Conservation (phyloP, 2,329 filamentous ascomycete species). For the Rutstroemia sp. region DNA sequence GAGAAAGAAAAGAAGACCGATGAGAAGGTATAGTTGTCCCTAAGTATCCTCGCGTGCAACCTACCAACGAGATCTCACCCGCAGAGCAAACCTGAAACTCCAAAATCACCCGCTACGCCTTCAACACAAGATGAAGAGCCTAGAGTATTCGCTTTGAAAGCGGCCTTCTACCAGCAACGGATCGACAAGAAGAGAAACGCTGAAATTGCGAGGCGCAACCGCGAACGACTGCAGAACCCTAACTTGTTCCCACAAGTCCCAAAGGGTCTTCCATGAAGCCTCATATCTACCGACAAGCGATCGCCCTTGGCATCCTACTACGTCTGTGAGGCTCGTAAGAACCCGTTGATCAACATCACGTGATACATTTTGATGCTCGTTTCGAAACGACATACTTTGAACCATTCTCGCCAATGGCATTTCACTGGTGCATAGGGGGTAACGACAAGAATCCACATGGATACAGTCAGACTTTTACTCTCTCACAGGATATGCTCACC, state of each 20-base stretch:
- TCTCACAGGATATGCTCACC: background rate
- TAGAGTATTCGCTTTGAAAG: conserved; percentile 76
- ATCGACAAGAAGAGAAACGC: conserved; percentile 69
- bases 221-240: conserved; percentile 71
- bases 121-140: conserved; percentile 46
- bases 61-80: background rate
- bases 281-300: background rate
- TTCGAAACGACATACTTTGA: background rate
- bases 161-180: conserved; percentile 82
- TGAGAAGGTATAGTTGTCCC: conserved; percentile 30
- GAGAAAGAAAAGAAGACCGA: conserved; percentile 37
- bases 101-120: background rate
- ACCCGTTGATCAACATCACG: background rate
- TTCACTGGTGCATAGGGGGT: background rate
- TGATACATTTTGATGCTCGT: background rate
- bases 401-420: background rate
- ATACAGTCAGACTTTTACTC: background rate
- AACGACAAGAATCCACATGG: background rate
- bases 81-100: conserved; percentile 23
- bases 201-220: conserved; percentile 74
- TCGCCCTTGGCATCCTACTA: background rate
- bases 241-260: conserved; percentile 81
- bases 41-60: too few species aligned
- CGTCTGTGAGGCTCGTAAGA: background rate
- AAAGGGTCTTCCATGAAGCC: conserved; percentile 41